These are phyloP conservation scores for Fusarium drepaniforme DNA, from an alignment of 2,329 filamentous ascomycete species.

Conservation along the genomic window DNA sequence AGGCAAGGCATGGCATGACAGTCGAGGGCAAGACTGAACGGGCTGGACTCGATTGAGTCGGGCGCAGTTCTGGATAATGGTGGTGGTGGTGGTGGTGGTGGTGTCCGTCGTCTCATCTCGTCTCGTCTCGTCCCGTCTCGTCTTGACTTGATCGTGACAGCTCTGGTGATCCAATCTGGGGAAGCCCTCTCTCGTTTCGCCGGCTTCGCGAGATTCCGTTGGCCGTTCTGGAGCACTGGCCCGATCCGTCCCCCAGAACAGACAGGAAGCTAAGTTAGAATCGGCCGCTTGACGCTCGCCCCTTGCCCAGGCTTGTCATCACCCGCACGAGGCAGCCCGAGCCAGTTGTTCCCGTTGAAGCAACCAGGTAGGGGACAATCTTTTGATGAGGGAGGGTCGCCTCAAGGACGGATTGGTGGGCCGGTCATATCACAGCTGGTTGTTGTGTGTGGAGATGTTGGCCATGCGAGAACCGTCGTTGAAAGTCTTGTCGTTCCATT, in stretches of 20 bases:
- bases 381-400: slow-evolving; percentile 31
- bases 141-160: slow-evolving; percentile 11
- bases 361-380: slow-evolving; percentile 26
- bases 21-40: slow-evolving; percentile 20
- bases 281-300: slow-evolving; percentile 1
- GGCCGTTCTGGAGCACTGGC: not conserved
- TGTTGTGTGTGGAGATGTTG: slow-evolving; percentile 35
- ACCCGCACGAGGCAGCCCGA: slow-evolving; percentile 25
- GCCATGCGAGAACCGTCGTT: slow-evolving; percentile 13
- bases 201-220: not conserved
- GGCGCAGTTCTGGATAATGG: slow-evolving; percentile 28
- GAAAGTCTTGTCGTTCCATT: slow-evolving; percentile 6
- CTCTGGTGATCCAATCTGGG: slow-evolving; percentile 20
- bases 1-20: slow-evolving; percentile 30
- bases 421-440: slow-evolving; percentile 14
- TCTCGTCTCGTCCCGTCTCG: not conserved
- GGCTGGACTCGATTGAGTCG: slow-evolving; percentile 10
- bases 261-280: slow-evolving; percentile 1
- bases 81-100: not conserved
- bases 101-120: not conserved
- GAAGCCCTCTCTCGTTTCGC: slow-evolving; percentile 13
- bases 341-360: slow-evolving; percentile 35
- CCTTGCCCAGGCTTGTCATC: slow-evolving; percentile 15
- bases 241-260: not conserved
- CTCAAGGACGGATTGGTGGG: slow-evolving; percentile 34